Evolutionary conservation across 75 land plant genomes (phyloP).

Genomic region (Pseudotsuga menziesii): DNA sequence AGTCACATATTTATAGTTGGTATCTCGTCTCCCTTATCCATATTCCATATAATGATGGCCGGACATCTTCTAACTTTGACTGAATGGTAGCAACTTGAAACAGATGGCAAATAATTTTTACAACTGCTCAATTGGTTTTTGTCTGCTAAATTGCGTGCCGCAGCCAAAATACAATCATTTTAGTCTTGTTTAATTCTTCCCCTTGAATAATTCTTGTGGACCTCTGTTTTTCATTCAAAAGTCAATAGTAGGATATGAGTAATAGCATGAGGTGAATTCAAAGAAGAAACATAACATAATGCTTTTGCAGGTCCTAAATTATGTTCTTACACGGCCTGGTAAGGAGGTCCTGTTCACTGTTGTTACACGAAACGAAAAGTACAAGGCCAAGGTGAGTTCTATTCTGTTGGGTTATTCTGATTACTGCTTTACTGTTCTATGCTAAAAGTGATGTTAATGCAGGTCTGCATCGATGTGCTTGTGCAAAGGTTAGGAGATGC

Average conservation of each 20-base stretch:
- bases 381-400: constrained; percentile 77
- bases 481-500: constrained; percentile 98
- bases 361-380: constrained; percentile 81
- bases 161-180: neutral
- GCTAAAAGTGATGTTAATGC: constrained; percentile 10
- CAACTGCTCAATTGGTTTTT: neutral
- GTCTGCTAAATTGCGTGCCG: neutral
- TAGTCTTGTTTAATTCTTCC: too few relatives aligned
- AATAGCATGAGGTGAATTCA: too few relatives aligned
- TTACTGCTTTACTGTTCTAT: neutral
- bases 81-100: neutral
- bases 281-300: neutral
- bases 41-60: neutral
- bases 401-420: constrained; percentile 3
- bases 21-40: neutral
- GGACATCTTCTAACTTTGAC: neutral
- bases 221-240: too few relatives aligned
- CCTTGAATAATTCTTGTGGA: too few relatives aligned
- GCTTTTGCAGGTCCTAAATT: constrained; percentile 58
- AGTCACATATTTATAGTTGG: neutral
- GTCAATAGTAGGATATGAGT: too few relatives aligned
- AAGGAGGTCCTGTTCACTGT: constrained; percentile 92
- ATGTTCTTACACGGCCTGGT: constrained; percentile 88
- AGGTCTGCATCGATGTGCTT: constrained; percentile 86
- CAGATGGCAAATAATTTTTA: neutral